Evolutionary conservation across 73 alveolate genomes (phyloP), one percentile per base, ranked within the genome.

Genomic region (Paramecium bursaria): DNA sequence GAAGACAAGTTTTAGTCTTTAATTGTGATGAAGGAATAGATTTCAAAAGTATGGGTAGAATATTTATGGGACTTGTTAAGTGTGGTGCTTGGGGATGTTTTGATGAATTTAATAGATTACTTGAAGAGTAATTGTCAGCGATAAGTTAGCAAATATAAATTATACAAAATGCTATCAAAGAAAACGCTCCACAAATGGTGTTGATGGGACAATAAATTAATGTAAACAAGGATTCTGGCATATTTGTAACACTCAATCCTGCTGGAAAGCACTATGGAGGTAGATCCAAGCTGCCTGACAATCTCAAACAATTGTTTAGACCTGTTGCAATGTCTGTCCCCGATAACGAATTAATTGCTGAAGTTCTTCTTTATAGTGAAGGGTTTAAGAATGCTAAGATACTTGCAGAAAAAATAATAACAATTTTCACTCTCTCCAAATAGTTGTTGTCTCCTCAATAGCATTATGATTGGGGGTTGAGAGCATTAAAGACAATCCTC

Each of bases 21-120:
- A 98, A 98, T 90, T 98, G 99, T 75, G 99, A 98, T 87, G 99
- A 98, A 88, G 99, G 99, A 7, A 95, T 98, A 25, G 99, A 98
- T 91, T 98, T 96, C 82, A 97, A 98, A 76, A 95, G 99, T 23
- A 98, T 98, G 99, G 99, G 99, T 30, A 95, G 99, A 90, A 98
- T 98, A 73, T 98, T 98, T 75, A 98, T 98, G 55, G 99, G 99
- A 21, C 86, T 98, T 26, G 99, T 97, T 21, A 98, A 98, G 75
- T 97, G 99, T 46, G 99, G 99, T 4, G 99, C 99, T n/a, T 98
- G 99, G 99, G 99, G 99, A 14, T 98, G 99, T 94, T 98, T 98
- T 85, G 99, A 98, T 95, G 99, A 98, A 92, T 98, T 98, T 86
- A 98, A 98, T 74, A 91, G 99, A 74, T 96, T 98, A 29, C 93